A percentile compares a stretch with the other conserved stretches of the same genome.
These are phyloP conservation scores for Cardamine occulta DNA, from an alignment of 345 rosid genomes.

Conservation along the genomic window DNA sequence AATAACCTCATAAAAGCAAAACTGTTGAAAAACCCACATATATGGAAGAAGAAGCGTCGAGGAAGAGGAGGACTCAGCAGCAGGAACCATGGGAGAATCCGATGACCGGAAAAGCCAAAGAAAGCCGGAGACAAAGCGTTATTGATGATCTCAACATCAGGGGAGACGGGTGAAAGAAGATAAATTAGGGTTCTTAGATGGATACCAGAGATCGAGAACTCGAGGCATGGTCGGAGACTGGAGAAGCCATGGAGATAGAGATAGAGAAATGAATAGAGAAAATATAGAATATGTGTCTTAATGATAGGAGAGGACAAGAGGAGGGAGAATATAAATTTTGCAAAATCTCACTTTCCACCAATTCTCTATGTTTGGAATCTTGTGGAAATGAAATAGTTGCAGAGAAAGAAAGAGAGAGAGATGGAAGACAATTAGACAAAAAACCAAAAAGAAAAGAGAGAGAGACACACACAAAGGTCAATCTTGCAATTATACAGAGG, in stretches of 20 bases:
- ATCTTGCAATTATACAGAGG: conserved; percentile 35
- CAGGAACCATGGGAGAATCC: conserved; percentile 76
- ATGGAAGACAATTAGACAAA: conserved; percentile 24
- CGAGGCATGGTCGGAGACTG: conserved; percentile 29
- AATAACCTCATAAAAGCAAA: conserved; percentile 56
- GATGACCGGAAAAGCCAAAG: conserved; percentile 46
- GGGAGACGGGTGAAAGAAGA: conserved; percentile 24
- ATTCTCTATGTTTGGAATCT: conserved; percentile 91
- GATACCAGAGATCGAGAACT: conserved; percentile 20
- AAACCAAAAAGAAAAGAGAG: conserved; percentile 3
- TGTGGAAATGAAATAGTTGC: conserved; percentile 64
- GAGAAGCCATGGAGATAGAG: conserved; percentile 33
- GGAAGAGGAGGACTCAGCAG: conserved; percentile 47
- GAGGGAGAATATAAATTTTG: conserved; percentile 30
- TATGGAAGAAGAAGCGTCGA: conserved; percentile 39
- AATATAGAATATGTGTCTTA: conserved; percentile 5
- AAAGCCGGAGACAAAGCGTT: conserved; percentile 22
- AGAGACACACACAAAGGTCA: conserved; percentile 44
- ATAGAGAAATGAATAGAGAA: not conserved
- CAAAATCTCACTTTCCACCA: conserved; percentile 77
- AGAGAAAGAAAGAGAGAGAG: conserved; percentile 44
- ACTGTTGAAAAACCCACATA: conserved; percentile 48
- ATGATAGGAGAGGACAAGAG: conserved; percentile 32
- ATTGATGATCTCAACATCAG: conserved; percentile 47
- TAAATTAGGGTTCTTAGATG: conserved; percentile 39